A percentile compares a stretch with the other conserved stretches of the same genome.
Conservation (phyloP, 225 moss, liverwort and hornwort species). For the Neckera pumila region DNA sequence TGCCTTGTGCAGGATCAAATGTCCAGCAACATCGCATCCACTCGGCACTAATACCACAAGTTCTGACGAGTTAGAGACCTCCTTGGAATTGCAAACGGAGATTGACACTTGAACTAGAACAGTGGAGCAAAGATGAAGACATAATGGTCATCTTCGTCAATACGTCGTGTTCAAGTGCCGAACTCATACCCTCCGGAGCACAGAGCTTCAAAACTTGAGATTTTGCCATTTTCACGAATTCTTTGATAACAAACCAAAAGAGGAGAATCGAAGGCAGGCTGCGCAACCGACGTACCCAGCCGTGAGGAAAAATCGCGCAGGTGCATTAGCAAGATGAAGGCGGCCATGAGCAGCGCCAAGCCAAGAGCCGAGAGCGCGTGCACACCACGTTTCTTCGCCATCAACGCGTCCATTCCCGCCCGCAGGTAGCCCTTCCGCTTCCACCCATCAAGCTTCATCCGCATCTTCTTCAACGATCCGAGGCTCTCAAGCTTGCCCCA, state of each 20-base stretch:
- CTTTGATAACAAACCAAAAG: neutral
- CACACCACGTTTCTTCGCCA: neutral
- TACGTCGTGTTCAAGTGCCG: neutral
- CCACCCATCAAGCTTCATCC: constrained; percentile 21
- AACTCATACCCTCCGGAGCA: neutral
- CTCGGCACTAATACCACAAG: neutral
- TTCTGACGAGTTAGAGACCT: neutral
- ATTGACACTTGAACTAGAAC: neutral
- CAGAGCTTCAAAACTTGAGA: neutral
- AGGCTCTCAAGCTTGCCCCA: neutral
- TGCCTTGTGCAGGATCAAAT: neutral
- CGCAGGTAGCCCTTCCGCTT: constrained; percentile 7
- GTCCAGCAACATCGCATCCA: neutral
- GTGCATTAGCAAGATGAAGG: neutral
- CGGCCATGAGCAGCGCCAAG: neutral
- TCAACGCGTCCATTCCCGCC: neutral
- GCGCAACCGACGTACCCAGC: neutral
- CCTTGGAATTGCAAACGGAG: neutral
- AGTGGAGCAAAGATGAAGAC: neutral
- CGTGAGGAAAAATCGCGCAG: neutral
- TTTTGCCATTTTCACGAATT: neutral
- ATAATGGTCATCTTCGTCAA: neutral
- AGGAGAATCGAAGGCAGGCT: neutral
- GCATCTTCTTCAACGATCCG: neutral
- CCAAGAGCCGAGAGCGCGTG: neutral